Evolutionary conservation across 768 basidiomycete genomes (phyloP).

Genomic region (Kwoniella europaea): DNA sequence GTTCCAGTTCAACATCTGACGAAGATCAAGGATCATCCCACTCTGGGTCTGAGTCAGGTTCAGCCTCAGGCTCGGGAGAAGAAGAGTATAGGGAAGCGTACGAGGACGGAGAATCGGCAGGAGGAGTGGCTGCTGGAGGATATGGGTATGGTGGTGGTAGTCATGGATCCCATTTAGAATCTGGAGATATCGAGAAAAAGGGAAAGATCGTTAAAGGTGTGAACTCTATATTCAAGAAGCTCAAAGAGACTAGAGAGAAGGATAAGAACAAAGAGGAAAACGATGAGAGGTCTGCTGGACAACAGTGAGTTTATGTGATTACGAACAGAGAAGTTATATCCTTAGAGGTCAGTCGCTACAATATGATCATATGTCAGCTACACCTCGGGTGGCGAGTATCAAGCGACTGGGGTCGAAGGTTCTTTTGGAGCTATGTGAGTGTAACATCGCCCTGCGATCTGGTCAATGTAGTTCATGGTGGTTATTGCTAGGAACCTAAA

Average conservation of each 20-base stretch:
- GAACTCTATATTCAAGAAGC: constrained; percentile 2
- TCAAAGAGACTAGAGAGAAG: constrained; percentile 1
- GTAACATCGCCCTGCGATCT: neutral
- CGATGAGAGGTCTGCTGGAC: neutral
- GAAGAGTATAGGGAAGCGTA: constrained; percentile 1
- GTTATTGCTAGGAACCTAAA: neutral
- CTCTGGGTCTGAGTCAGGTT: neutral
- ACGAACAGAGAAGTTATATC: neutral
- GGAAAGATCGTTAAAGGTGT: constrained; percentile 2
- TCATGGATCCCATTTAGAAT: neutral
- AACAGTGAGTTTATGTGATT: constrained; percentile 1
- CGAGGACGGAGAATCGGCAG: constrained; percentile 9
- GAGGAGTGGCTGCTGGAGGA: constrained; percentile 22
- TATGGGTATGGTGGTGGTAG: constrained; percentile 25
- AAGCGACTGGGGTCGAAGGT: neutral
- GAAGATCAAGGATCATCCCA: neutral
- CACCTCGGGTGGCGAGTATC: neutral
- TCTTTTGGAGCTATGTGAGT: constrained; percentile 18
- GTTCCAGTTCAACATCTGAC: neutral
- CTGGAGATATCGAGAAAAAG: neutral
- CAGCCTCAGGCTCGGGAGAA: too few relatives aligned
- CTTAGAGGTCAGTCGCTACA: too few relatives aligned
- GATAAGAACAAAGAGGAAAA: neutral
- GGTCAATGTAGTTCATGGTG: neutral
- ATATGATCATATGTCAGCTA: neutral